phyloP scores from a whole-genome alignment of 768 basidiomycete species.

The Tephrocybe rancida region DNA sequence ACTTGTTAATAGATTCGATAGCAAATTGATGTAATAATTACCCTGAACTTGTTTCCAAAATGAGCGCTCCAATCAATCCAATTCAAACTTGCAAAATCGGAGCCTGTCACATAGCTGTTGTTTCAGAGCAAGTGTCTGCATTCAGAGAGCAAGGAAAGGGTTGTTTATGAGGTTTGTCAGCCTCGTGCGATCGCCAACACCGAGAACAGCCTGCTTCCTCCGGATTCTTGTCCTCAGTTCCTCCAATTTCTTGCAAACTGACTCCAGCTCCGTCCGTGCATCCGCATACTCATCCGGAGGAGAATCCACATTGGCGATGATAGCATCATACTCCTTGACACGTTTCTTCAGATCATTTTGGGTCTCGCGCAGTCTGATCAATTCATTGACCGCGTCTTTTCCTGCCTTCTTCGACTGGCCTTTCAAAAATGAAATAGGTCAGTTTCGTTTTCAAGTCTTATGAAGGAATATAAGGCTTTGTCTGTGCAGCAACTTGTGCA shows the following conservation, averaged over 20 bases:
- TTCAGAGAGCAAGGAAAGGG: conserved; percentile 9
- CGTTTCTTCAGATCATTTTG: conserved; percentile 8
- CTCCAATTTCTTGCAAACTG: neutral
- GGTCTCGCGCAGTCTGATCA: neutral
- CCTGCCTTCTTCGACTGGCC: conserved; percentile 12
- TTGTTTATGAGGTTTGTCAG: conserved; percentile 1
- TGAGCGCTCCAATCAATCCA: conserved; percentile 22
- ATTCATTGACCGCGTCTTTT: neutral
- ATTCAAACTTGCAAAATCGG: conserved; percentile 27
- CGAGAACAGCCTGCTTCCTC: neutral
- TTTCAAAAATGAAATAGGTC: neutral
- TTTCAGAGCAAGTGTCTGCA: conserved; percentile 29
- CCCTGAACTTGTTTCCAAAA: conserved; percentile 20
- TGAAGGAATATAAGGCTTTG: conserved; percentile 4
- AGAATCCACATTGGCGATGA: neutral
- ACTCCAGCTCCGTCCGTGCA: neutral
- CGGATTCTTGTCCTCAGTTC: neutral
- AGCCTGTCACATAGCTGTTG: conserved; percentile 19
- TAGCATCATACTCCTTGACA: neutral
- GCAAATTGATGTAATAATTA: neutral
- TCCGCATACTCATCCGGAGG: neutral
- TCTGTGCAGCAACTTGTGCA: conserved; percentile 21
- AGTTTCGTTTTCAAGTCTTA: neutral
- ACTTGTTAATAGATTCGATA: neutral
- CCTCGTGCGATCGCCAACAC: neutral